Base-by-base conservation (phyloP, 2,329 filamentous ascomycete species). In the Chrysoporthe cubensis region DNA sequence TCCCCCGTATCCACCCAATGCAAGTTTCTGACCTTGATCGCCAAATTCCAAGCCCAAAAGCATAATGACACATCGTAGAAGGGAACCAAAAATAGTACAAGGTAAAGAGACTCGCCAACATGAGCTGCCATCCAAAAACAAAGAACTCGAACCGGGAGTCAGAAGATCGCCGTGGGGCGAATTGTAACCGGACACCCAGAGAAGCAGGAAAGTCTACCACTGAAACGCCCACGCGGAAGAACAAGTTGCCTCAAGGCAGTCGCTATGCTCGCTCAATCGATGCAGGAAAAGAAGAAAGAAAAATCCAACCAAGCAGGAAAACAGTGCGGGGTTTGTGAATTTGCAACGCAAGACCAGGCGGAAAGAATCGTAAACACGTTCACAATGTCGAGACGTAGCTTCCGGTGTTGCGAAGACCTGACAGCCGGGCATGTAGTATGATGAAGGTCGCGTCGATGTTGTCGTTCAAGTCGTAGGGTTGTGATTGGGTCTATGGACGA, bases 1-100 rank as follows among this genome's bases (percentile, higher is more conserved):
- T 71, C 73, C 72, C 26, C 72, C 72, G 69, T 57, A 34, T 40
- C 68, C 66, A 52, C 42, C 68, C 66, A 50, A 70, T 67, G 68
- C 68, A 64, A 52, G 48, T 63, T 43, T 46, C 63, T 43, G 48
- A 21, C 54, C 61, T 50, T 42, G 16, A 32, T 18, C 43, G 5
- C 59, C 5, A 14, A 42, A 63, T 7, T 9, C 13, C 2, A 61
- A 43, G 43, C 5, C 48, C 58, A 43, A 32, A 21, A 59, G 37
- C 34, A 58, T 9, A 37, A 56, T 18, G 13, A 34, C 43, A 42
- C 43, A 34, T 7, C 59, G 32, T 43, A 54, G 16, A 32, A 44
- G 6, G 59, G 18, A 64, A 32, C 16, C 4, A 2, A 44, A 50
- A 46, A 34, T 44, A 37, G n/a, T 43, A 66, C 56, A 42, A 8